These are phyloP conservation scores for Beauveria medogensis DNA, from an alignment of 2,329 filamentous ascomycete genomes.

Conservation along the genomic window DNA sequence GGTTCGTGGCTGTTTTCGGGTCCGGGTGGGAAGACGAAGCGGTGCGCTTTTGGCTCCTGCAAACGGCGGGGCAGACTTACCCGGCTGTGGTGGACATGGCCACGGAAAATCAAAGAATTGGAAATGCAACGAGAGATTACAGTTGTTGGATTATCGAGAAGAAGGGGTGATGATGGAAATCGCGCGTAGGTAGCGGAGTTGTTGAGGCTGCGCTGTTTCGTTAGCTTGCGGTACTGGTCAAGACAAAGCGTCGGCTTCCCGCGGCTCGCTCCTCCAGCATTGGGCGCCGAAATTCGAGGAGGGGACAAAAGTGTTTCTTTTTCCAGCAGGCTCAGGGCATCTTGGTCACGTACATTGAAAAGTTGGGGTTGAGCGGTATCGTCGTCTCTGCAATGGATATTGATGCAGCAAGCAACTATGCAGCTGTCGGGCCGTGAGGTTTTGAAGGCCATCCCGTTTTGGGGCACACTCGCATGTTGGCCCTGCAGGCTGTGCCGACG, in stretches of 20 bases:
- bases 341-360: not conserved
- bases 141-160: not conserved
- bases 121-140: not conserved
- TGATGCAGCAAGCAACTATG: not conserved
- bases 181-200: not conserved
- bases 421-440: not conserved
- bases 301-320: not conserved
- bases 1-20: not conserved
- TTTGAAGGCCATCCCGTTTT: not conserved
- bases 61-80: not conserved
- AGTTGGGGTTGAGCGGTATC: not conserved
- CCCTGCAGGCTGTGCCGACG: conserved; percentile 6
- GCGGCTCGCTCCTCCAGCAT: not conserved
- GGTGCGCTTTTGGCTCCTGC: not conserved
- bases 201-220: conserved; percentile 3
- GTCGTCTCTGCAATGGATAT: not conserved
- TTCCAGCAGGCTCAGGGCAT: not conserved
- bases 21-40: not conserved
- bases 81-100: conserved; percentile 11
- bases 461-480: not conserved
- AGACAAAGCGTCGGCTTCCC: not conserved
- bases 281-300: not conserved
- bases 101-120: not conserved
- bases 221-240: not conserved
- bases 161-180: not conserved